Evolutionary conservation across 139 green algal genomes (phyloP), one percentile per base, ranked within the genome.

Genomic region (Chlorella sp.): DNA sequence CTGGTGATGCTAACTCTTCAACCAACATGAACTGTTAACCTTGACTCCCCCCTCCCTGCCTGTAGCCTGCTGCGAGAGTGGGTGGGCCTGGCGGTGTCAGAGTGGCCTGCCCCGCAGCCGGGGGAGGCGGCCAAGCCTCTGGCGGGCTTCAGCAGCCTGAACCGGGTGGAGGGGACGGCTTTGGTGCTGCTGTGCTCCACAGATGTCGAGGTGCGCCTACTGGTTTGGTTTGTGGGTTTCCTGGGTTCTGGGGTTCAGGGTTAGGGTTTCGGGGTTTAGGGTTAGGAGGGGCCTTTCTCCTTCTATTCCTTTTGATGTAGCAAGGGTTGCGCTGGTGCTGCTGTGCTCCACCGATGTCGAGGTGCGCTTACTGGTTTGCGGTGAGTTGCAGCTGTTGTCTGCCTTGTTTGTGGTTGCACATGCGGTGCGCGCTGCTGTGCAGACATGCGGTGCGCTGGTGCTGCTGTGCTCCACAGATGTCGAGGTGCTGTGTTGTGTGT

Each of bases 141-240:
- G 69, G 75, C 88, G 11, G 76, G 39, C 36, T 89, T 92, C 16
- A n/a, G 32, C 34, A 86, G 39, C 36, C n/a, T 92, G 32, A 48
- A 57, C 16, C 64, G 86, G 2, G 86, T 92, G 83, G 90, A 92
- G 53, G 90, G 86, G 30, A 42, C 86, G 0, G 42, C 61, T 24
- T 42, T 92, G 64, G 86, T 71, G 34, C 85, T 92, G n/a, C 88
- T 92, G 18, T 92, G 90, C 88, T 73, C 79, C 40, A 64, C 66
- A 19, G 77, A 90, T 28, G 14, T 87, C 0, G 85, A 90, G 73
- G 79, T 90, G 42, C n/a, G n/a, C n/a, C n/a, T n/a, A 57, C 7
- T 9, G 48, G 48, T 5, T 57, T 5, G 7, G 7, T 26, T 32
- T 37, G 26, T 3, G 15, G 15, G n/a, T n/a, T n/a, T n/a, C n/a